A percentile compares a stretch with the other conserved stretches of the same genome.
Conservation (phyloP, 2,329 filamentous ascomycete species). For the Aspergillus sp. region DNA sequence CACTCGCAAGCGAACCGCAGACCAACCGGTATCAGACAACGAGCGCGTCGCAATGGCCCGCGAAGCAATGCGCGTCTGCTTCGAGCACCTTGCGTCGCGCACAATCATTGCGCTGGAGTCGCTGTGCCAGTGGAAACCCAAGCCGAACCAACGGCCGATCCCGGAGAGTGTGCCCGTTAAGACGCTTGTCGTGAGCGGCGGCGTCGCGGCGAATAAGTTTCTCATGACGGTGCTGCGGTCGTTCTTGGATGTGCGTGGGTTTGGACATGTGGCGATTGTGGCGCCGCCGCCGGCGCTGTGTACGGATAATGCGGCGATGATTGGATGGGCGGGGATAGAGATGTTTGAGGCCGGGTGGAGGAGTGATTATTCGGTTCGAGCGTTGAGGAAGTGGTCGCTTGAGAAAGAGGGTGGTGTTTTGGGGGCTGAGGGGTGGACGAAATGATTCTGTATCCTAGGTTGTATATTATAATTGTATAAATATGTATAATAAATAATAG, state of each 20-base stretch:
- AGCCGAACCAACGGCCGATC: background rate
- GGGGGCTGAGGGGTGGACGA: background rate
- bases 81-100: constrained; percentile 81
- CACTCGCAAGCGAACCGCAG: constrained; percentile 34
- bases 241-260: constrained; percentile 68
- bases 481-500: background rate
- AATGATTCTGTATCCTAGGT: background rate
- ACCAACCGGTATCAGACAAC: constrained; percentile 45
- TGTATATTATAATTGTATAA: background rate
- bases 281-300: constrained; percentile 78
- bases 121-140: constrained; percentile 2
- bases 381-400: constrained; percentile 72
- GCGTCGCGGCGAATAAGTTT: constrained; percentile 83
- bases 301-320: constrained; percentile 97
- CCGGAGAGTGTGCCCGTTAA: constrained; percentile 36
- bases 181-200: constrained; percentile 80
- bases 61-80: constrained; percentile 75
- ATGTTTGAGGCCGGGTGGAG: constrained; percentile 81
- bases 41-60: constrained; percentile 70
- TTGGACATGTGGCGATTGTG: constrained; percentile 59
- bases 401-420: constrained; percentile 47
- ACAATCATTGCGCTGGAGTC: constrained; percentile 67
- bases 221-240: constrained; percentile 65
- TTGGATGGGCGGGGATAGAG: constrained; percentile 88
- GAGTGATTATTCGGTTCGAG: constrained; percentile 60